phyloP scores from a whole-genome alignment of 2,329 filamentous ascomycete species.

The Aspergillus calidoustus region DNA sequence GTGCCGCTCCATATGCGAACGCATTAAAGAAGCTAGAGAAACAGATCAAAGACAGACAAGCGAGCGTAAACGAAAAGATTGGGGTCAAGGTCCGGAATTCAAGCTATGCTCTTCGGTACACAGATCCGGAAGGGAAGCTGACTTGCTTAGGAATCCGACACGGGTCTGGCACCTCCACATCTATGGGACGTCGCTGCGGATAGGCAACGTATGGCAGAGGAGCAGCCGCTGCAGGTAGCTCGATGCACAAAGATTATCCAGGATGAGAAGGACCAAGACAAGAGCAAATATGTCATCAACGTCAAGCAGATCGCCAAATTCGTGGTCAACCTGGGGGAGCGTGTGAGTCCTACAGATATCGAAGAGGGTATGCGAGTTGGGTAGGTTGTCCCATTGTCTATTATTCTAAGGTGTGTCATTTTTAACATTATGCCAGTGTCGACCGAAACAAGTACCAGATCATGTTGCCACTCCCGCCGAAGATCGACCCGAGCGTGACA shows the following conservation, averaged over 20 bases:
- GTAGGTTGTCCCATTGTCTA: constrained; percentile 45
- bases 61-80: constrained; percentile 98
- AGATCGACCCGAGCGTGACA: constrained; percentile 98
- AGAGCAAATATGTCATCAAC: constrained; percentile 99
- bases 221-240: constrained; percentile 96
- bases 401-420: neutral
- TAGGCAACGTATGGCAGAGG: constrained; percentile 96
- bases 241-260: constrained; percentile 99
- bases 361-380: constrained; percentile 99
- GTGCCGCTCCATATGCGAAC: constrained; percentile 91
- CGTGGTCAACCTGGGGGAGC: constrained; percentile 94
- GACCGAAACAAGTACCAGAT: constrained; percentile 99
- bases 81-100: constrained; percentile 55
- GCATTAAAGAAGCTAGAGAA: constrained; percentile 97
- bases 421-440: constrained; percentile 59
- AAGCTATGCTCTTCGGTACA: neutral
- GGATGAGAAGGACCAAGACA: constrained; percentile 92
- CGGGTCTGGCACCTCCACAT: constrained; percentile 95
- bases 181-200: constrained; percentile 98
- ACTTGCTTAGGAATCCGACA: constrained; percentile 83
- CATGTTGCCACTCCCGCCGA: constrained; percentile 90
- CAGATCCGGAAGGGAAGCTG: constrained; percentile 27
- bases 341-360: constrained; percentile 97
- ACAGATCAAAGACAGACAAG: constrained; percentile 98
- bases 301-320: constrained; percentile 99